Evolutionary conservation across 805 yeast species (phyloP).

Genomic region (Cyberlindnera galapagoensis): DNA sequence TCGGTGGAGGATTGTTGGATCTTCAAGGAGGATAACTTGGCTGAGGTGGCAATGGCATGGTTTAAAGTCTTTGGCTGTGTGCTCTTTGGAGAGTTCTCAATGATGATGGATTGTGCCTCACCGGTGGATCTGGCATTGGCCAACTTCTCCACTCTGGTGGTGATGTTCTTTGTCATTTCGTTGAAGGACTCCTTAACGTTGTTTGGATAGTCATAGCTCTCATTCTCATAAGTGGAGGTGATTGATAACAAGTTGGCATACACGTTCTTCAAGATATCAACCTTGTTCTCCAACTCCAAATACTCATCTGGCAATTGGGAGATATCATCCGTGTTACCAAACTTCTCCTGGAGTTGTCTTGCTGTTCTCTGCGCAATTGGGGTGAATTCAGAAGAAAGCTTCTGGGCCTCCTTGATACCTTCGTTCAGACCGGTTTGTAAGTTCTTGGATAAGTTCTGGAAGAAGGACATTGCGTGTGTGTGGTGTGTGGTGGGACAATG

Average conservation of each 20-base stretch:
- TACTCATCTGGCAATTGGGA: slow-evolving; percentile 83
- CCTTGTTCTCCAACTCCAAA: slow-evolving; percentile 61
- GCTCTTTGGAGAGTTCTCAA: slow-evolving; percentile 42
- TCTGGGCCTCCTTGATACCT: slow-evolving; percentile 35
- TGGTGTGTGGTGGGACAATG: too few relatives aligned
- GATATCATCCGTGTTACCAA: slow-evolving; percentile 77
- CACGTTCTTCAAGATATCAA: slow-evolving; percentile 66
- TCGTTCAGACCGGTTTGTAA: slow-evolving; percentile 22
- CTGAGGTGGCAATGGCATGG: slow-evolving; percentile 75
- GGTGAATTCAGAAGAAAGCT: slow-evolving; percentile 49
- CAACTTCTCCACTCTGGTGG: slow-evolving; percentile 57
- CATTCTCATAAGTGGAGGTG: slow-evolving; percentile 56
- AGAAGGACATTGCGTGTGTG: slow-evolving; percentile 21
- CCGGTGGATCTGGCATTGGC: slow-evolving; percentile 68
- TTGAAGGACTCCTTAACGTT: slow-evolving; percentile 66
- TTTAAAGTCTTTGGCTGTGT: slow-evolving; percentile 70
- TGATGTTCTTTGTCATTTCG: slow-evolving; percentile 61
- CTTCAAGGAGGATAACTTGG: slow-evolving; percentile 38
- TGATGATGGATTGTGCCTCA: slow-evolving; percentile 75
- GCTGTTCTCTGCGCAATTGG: slow-evolving; percentile 79
- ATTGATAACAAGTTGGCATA: slow-evolving; percentile 52
- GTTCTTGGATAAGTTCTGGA: slow-evolving; percentile 26
- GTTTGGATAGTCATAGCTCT: slow-evolving; percentile 79
- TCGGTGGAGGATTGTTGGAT: slow-evolving; percentile 27
- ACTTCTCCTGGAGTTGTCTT: slow-evolving; percentile 68